These are phyloP conservation scores for Zostera marina DNA, from an alignment of 116 monocot genomes.

Conservation along the genomic window DNA sequence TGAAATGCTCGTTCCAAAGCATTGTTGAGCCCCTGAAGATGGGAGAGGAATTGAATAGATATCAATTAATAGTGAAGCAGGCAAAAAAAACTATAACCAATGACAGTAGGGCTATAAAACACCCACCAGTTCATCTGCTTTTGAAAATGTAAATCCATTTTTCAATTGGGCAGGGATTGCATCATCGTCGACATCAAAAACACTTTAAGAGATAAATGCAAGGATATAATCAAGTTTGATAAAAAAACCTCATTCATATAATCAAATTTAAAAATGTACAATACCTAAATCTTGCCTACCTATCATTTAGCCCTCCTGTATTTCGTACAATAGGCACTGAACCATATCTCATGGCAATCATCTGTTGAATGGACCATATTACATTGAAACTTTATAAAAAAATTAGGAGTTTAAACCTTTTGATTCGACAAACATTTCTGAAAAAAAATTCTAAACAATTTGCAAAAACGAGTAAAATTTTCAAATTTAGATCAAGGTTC, in stretches of 20 bases:
- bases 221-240: not conserved
- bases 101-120: not conserved
- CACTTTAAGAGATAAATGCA: conserved; percentile 21
- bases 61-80: not conserved
- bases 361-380: conserved; percentile 20
- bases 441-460: too few relatives aligned
- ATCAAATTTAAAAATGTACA: not conserved
- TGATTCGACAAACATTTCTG: not conserved
- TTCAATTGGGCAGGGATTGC: conserved; percentile 34
- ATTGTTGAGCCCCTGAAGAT: conserved; percentile 34
- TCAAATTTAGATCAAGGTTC: too few relatives aligned
- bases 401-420: not conserved
- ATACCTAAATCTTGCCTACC: conserved; percentile 14
- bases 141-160: conserved; percentile 75
- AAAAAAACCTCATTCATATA: not conserved
- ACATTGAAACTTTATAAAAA: not conserved
- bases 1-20: conserved; percentile 65
- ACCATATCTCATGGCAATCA: conserved; percentile 98
- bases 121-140: conserved; percentile 54
- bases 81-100: not conserved
- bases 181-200: conserved; percentile 77
- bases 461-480: too few relatives aligned
- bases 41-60: not conserved
- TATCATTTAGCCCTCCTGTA: conserved; percentile 87
- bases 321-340: conserved; percentile 78